Conservation (phyloP, 2,329 filamentous ascomycete genomes). For the Exophiala sideris region DNA sequence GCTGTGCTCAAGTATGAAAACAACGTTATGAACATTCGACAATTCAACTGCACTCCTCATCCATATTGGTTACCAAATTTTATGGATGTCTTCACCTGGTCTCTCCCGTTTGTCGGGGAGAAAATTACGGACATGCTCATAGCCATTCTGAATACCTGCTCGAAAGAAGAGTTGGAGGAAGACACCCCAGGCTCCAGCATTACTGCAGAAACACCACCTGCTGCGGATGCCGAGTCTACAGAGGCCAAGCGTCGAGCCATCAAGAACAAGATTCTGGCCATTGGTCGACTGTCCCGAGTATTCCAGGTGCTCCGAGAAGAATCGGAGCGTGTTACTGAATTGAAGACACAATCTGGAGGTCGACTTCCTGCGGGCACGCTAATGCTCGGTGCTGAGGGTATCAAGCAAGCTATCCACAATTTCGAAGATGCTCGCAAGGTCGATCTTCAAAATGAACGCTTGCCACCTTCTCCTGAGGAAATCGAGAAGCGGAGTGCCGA, state of each 20-base stretch:
- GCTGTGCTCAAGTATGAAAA: slow-evolving; percentile 99
- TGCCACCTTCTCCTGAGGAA: slow-evolving; percentile 90
- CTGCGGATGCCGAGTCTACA: slow-evolving; percentile 75
- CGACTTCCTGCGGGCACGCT: slow-evolving; percentile 90
- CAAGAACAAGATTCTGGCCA: slow-evolving; percentile 99
- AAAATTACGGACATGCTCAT: slow-evolving; percentile 99
- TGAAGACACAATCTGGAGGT: slow-evolving; percentile 94
- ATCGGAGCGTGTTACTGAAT: slow-evolving; percentile 91
- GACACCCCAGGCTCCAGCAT: slow-evolving; percentile 71
- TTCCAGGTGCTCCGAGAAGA: slow-evolving; percentile 98
- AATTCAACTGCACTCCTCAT: slow-evolving; percentile 99
- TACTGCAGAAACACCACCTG: slow-evolving; percentile 71
- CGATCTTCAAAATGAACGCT: slow-evolving; percentile 90
- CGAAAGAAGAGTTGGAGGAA: slow-evolving; percentile 95
- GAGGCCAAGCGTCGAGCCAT: slow-evolving; percentile 95
- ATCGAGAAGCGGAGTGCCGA: slow-evolving; percentile 78
- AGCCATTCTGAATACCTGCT: slow-evolving; percentile 95
- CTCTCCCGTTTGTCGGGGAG: slow-evolving; percentile 94
- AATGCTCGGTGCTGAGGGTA: slow-evolving; percentile 96
- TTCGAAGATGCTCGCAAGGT: slow-evolving; percentile 98
- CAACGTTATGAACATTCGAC: slow-evolving; percentile 99
- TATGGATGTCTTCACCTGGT: slow-evolving; percentile 99
- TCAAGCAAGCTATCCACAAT: slow-evolving; percentile 95
- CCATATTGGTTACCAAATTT: slow-evolving; percentile 99
- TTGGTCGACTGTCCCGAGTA: slow-evolving; percentile 90